Base-by-base conservation (phyloP, 2,329 filamentous ascomycete species). In the Neonectria faginata region DNA sequence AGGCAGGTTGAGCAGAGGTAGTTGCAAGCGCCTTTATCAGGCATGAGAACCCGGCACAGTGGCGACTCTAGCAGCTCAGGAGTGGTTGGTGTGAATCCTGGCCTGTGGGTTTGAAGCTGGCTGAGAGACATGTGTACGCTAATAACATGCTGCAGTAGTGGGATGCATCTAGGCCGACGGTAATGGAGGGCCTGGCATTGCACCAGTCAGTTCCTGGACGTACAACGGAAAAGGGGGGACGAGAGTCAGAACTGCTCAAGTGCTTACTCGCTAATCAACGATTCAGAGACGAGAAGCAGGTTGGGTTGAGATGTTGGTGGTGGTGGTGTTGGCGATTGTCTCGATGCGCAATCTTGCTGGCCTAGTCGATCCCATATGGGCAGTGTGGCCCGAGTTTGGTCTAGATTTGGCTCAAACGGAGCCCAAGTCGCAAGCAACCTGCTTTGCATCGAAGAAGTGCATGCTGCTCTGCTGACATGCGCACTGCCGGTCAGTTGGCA, bases 141-240 rank as follows among this genome's bases (percentile, higher is more conserved):
- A 74, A 68, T 53, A 64, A 57, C 31, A 56, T 54, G 41, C 27
- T 71, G 71, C 71, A 74, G 71, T 74, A 73, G 72, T 62, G 69
- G 53, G 60, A 68, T 74, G 69, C 69, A 71, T 52, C 57, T 62
- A 52, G 57, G 60, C 44, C 62, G 55, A 58, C 63, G 61, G 62
- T 65, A 64, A 66, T 66, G 55, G 61, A 51, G 51, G 59, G 57
- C 65, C 67, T 66, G 58, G 65, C 60, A 67, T 66, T 63, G 51
- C 52, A 41, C 57, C 69, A 59, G 39, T 50, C 44, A 56, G 51
- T 47, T 57, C 44, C 60, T 44, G 47, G 22, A 54, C 60, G 51
- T 27, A 27, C 29, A 22, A 57, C 12, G 11, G n/a, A 54, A 68
- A 71, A 70, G 67, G 67, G 71, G 68, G 71, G 52, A 50, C 51